phyloP scores from a whole-genome alignment of 2,329 filamentous ascomycete genomes.

The Claviceps sp. region DNA sequence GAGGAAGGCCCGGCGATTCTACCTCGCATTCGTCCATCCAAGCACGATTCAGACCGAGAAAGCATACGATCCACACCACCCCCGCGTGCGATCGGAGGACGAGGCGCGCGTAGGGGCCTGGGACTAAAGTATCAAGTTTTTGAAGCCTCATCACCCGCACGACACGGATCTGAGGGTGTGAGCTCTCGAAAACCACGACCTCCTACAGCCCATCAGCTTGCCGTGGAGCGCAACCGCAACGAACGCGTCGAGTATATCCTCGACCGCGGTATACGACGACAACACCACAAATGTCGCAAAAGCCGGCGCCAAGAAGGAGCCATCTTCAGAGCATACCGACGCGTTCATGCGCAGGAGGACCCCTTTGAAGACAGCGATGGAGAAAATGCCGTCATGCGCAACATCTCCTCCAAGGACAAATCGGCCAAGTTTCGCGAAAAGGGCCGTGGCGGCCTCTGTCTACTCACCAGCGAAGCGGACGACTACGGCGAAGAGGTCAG shows the following conservation, averaged over 20 bases:
- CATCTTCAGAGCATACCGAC: slow-evolving; percentile 51
- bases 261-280: slow-evolving; percentile 55
- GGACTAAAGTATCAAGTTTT: slow-evolving; percentile 46
- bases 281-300: slow-evolving; percentile 51
- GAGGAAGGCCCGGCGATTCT: slow-evolving; percentile 45
- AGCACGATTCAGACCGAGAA: slow-evolving; percentile 39
- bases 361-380: slow-evolving; percentile 50
- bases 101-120: slow-evolving; percentile 13
- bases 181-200: slow-evolving; percentile 53
- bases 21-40: slow-evolving; percentile 49
- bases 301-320: slow-evolving; percentile 50
- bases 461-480: slow-evolving; percentile 47
- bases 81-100: slow-evolving; percentile 17
- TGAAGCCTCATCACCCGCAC: slow-evolving; percentile 47
- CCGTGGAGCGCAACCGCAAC: slow-evolving; percentile 65
- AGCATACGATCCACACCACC: slow-evolving; percentile 31
- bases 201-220: slow-evolving; percentile 69
- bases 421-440: slow-evolving; percentile 35
- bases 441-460: slow-evolving; percentile 51
- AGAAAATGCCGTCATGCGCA: slow-evolving; percentile 31
- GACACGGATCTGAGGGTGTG: slow-evolving; percentile 40
- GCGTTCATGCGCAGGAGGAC: slow-evolving; percentile 43
- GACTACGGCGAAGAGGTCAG: slow-evolving; percentile 67
- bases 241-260: slow-evolving; percentile 73
- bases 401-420: slow-evolving; percentile 15